Base-by-base conservation (phyloP, 2,329 filamentous ascomycete species). In the Saccharata proteae region DNA sequence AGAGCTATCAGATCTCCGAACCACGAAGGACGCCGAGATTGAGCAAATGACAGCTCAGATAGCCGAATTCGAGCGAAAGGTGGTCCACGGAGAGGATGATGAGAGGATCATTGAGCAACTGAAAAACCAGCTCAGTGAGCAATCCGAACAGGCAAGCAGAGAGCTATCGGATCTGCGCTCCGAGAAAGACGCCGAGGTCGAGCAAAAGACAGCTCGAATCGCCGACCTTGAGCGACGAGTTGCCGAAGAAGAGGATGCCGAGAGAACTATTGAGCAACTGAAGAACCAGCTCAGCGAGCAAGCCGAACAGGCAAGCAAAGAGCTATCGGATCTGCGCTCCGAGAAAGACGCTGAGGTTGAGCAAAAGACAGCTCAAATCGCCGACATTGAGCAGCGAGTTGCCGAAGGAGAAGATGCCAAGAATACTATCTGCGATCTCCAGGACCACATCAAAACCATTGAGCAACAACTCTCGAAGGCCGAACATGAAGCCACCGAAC, bases 291-390 rank as follows among this genome's bases (percentile, higher is more conserved):
- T n/a, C n/a, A n/a, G 29, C 33, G 5, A 35, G 28, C 18, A 31
- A 35, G 29, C 33, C 30, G n/a, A 16, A 30, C 17, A 31, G 18
- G 17, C 24, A 28, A 6, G 33, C 30, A 12, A 26, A 30, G 16
- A 29, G n/a, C n/a, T n/a, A n/a, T n/a, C n/a, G n/a, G n/a, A n/a
- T n/a, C n/a, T n/a, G n/a, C n/a, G 27, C 21, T 29, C 26, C 13
- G 32, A 29, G 11, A 26, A 29, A 13, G 27, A 24, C 9, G 32
- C 27, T 13, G 32, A 35, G 27, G 32, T 35, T 16, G 33, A 35
- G 24, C 18, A 27, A 10, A 29, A 35, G 15, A 35, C 27, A 24
- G 17, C 28, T 5, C 28, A 30, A 14, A 30, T 35, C 14, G 14
- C 25, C 19, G 19, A 7, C n/a, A 7, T 21, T 21, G 7, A 21